Percentiles rank a stretch among this genome's conserved stretches.
These are phyloP conservation scores for Ilyonectria destructans DNA, from an alignment of 2,329 filamentous ascomycete species.

Conservation along the genomic window DNA sequence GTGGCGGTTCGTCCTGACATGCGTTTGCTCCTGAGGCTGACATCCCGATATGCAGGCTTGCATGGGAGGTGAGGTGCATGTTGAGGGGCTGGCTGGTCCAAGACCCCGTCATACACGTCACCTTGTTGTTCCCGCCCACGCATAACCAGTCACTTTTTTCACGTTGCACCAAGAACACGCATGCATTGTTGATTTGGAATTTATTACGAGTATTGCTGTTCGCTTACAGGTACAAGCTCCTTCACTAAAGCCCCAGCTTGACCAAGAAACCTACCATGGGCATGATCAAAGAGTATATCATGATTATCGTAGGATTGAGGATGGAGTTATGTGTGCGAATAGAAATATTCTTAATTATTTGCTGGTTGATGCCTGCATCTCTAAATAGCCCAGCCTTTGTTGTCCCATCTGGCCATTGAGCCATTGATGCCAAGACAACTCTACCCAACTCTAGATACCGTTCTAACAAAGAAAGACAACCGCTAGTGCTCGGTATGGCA, in stretches of 20 bases:
- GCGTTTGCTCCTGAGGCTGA: constrained; percentile 1
- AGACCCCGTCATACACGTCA: neutral
- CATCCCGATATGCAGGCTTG: neutral
- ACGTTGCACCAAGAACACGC: neutral
- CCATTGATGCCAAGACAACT: neutral
- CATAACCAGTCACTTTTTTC: neutral
- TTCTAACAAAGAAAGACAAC: neutral
- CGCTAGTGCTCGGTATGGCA: neutral
- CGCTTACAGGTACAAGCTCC: too few relatives aligned
- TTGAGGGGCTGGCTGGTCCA: neutral
- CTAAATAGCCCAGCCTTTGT: neutral
- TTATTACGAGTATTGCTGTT: neutral
- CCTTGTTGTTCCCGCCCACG: neutral
- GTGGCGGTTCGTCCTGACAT: neutral
- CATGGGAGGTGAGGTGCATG: neutral
- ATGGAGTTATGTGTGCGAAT: too few relatives aligned
- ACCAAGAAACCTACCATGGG: too few relatives aligned
- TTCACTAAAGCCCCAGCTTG: too few relatives aligned
- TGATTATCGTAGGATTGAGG: too few relatives aligned
- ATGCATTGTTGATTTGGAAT: neutral
- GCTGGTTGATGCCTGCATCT: neutral
- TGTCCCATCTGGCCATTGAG: neutral
- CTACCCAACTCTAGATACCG: neutral
- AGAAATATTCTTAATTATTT: neutral
- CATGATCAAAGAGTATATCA: too few relatives aligned